phyloP scores from a whole-genome alignment of 2,329 filamentous ascomycete species.

The Trichothecium sympodiale region DNA sequence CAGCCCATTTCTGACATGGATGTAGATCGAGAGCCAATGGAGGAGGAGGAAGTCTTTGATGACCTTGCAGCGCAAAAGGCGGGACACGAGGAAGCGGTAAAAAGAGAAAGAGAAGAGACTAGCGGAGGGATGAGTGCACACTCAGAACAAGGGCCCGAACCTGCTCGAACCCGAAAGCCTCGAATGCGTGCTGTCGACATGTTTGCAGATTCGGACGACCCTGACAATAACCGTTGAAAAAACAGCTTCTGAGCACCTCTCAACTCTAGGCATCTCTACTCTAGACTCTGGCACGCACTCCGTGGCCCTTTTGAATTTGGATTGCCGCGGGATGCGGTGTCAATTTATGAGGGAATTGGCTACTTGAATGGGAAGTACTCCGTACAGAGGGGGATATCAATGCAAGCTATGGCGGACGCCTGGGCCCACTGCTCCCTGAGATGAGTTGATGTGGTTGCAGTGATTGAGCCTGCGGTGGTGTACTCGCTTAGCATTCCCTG shows the following conservation, averaged over 20 bases:
- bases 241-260: background rate
- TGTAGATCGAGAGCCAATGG: constrained; percentile 34
- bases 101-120: constrained; percentile 5
- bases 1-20: constrained; percentile 34
- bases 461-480: no score
- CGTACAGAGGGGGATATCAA: no score
- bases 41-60: constrained; percentile 28
- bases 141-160: no score
- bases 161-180: constrained; percentile 32
- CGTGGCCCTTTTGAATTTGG: background rate
- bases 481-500: no score
- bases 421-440: no score
- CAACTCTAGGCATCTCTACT: no score
- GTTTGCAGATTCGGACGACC: constrained; percentile 67
- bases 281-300: no score
- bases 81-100: constrained; percentile 9
- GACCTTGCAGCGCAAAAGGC: constrained; percentile 13
- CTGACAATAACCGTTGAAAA: constrained; percentile 6
- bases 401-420: no score
- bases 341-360: no score
- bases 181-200: constrained; percentile 71
- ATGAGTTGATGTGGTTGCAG: no score
- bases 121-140: constrained; percentile 8
- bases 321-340: no score
- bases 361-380: no score